Conservation (phyloP, 768 basidiomycete species). For the Boletus subcaerulescens region DNA sequence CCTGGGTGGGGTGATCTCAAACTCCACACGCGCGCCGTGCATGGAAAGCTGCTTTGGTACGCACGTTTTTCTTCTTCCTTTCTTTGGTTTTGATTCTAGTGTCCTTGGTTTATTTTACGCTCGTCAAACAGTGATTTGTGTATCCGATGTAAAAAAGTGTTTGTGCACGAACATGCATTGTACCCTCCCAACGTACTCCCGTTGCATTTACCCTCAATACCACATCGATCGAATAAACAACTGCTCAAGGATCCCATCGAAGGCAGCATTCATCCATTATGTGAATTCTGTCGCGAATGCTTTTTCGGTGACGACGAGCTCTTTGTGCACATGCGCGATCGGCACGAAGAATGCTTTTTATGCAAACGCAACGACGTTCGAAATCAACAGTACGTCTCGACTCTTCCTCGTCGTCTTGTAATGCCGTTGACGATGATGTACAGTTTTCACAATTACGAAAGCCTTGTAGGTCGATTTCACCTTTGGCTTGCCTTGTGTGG, state of each 20-base stretch:
- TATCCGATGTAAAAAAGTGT: constrained; percentile 87
- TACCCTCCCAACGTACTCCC: constrained; percentile 67
- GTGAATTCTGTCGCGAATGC: constrained; percentile 89
- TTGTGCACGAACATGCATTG: constrained; percentile 89
- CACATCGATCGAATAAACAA: constrained; percentile 39
- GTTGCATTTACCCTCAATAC: constrained; percentile 75
- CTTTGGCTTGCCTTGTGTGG: neutral
- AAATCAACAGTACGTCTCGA: constrained; percentile 78
- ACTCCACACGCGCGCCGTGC: constrained; percentile 72
- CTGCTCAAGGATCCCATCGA: constrained; percentile 55
- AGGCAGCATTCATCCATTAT: constrained; percentile 73
- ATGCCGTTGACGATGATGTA: neutral
- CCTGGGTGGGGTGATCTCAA: constrained; percentile 90
- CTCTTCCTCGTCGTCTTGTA: neutral
- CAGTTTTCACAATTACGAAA: constrained; percentile 80
- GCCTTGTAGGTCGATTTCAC: constrained; percentile 51
- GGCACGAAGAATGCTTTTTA: constrained; percentile 94
- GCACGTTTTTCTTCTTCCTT: neutral
- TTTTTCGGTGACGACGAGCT: constrained; percentile 93
- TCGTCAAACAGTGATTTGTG: constrained; percentile 67
- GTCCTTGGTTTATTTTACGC: neutral
- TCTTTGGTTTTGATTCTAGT: neutral
- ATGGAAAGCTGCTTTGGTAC: constrained; percentile 81
- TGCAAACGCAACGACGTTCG: constrained; percentile 80
- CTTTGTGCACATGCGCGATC: constrained; percentile 89